Conservation (phyloP, 2,329 filamentous ascomycete species). For the Rhinocladiella similis region DNA sequence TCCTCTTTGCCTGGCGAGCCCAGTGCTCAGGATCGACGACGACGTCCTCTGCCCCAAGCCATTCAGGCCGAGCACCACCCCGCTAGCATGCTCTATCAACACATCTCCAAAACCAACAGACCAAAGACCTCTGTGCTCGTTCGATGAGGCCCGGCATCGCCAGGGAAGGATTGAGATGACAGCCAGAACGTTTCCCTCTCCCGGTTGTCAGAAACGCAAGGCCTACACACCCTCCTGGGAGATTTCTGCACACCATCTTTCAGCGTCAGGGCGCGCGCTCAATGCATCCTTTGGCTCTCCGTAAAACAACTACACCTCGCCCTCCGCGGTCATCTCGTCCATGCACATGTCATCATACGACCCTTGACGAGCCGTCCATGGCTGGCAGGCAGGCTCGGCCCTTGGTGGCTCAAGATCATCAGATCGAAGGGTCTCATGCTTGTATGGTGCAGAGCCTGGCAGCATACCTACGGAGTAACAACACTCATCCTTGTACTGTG, state of each 20-base stretch:
- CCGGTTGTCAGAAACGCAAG: background rate
- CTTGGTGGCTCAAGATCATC: constrained; percentile 11
- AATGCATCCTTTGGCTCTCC: background rate
- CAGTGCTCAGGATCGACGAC: background rate
- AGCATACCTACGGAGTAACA: too few species aligned
- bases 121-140: background rate
- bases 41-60: too few species aligned
- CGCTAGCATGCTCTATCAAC: background rate
- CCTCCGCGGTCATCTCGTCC: background rate
- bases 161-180: background rate
- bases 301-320: background rate
- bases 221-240: background rate
- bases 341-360: background rate
- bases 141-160: background rate
- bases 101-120: background rate
- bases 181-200: background rate
- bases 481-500: background rate
- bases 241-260: constrained; percentile 5
- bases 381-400: constrained; percentile 19
- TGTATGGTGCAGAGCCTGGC: background rate
- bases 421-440: background rate
- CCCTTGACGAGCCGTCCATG: constrained; percentile 3
- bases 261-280: background rate
- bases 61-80: too few species aligned
- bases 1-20: background rate